phyloP scores from a whole-genome alignment of 2,329 filamentous ascomycete species.

The Cladophialophora psammophila region DNA sequence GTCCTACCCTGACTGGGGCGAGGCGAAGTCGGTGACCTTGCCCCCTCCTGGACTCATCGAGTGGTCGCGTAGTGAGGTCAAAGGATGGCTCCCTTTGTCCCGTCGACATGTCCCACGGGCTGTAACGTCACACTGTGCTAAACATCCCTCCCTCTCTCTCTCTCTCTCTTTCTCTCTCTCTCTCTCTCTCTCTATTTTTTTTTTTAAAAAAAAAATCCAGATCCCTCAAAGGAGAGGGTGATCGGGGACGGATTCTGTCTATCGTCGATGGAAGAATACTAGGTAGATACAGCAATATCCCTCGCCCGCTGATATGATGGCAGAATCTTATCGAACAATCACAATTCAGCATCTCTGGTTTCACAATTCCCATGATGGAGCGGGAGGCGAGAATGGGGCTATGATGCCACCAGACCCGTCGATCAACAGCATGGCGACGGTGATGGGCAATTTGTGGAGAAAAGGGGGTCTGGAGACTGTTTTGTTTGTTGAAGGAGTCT shows the following conservation, averaged over 20 bases:
- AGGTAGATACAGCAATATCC: neutral
- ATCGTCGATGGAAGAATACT: slow-evolving; percentile 1
- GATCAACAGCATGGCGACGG: neutral
- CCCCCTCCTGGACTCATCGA: no score
- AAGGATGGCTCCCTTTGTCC: no score
- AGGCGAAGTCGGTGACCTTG: no score
- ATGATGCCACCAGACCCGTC: neutral
- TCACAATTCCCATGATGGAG: slow-evolving; percentile 8
- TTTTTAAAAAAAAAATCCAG: no score
- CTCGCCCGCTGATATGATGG: neutral
- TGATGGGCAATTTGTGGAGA: no score
- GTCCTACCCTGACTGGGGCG: no score
- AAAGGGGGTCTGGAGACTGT: no score
- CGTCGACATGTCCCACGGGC: no score
- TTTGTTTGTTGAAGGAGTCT: neutral
- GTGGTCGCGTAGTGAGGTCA: no score
- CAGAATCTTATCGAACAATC: neutral
- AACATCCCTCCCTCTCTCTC: no score
- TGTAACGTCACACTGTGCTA: neutral
- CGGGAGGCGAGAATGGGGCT: neutral
- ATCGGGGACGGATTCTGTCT: neutral
- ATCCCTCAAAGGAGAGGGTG: neutral
- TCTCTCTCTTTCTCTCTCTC: no score
- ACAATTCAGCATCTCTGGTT: slow-evolving; percentile 10
- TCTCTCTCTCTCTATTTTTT: no score